Evolutionary conservation across 768 basidiomycete species (phyloP), one percentile per base, ranked within the genome.

Genomic region (Postia placenta): DNA sequence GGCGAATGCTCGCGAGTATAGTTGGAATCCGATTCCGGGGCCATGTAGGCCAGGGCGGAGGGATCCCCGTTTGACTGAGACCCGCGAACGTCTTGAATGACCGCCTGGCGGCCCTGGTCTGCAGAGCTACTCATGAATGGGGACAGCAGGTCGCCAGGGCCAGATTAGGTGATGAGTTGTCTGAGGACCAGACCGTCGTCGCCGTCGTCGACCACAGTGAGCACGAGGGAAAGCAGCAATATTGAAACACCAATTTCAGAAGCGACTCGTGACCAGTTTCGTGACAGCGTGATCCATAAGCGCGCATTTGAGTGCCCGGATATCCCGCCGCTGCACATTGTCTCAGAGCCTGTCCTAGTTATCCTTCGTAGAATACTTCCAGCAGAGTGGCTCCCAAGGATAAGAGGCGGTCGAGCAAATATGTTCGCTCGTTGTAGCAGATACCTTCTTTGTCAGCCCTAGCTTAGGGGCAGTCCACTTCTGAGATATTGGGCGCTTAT

Each of bases 11-110:
- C 49, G 37, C 39, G 47, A 48, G 51, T 48, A 40, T 55, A 56
- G 41, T 57, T 50, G 38, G 52, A 51, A 40, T 60, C 55, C 19
- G 46, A 51, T 53, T 60, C 60, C n/a, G 57, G 53, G 49, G 58
- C 54, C 58, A 63, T 61, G 57, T 63, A 63, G 49, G 62, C 62
- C 28, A 63, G 57, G 36, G 55, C 60, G 33, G 62, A 57, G 57
- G 58, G 60, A 53, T 55, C 57, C 47, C 55, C 49, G 47, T 57
- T 52, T 30, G 56, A 56, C 23, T 49, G 53, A 30, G 56, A 51
- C 37, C 43, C 50, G 54, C 47, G 39, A 54, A 44, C 53, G 30
- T 56, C 45, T 48, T 54, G 55, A 52, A 58, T 50, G 48, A 52
- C n/a, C n/a, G 30, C 53, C 48, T 56, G 57, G 45, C 58, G 55